Evolutionary conservation across 1,284 basidiomycete species (phyloP).

Genomic region (Tilletia horrida): DNA sequence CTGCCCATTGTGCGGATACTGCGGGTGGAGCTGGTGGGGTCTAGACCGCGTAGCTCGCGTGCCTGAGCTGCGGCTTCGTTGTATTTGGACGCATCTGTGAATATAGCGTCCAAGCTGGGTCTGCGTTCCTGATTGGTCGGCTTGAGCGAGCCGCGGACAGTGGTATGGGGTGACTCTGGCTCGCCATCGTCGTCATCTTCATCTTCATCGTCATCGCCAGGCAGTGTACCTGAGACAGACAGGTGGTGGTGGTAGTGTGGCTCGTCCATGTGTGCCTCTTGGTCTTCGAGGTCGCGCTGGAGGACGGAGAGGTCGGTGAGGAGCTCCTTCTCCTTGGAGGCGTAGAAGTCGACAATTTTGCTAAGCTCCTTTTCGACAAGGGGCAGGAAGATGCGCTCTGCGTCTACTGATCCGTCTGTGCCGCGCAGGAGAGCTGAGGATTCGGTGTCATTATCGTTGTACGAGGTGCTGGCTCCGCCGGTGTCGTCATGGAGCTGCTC

Average conservation of each 20-base stretch:
- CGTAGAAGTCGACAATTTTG: conserved; percentile 81
- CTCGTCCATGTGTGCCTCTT: conserved; percentile 31
- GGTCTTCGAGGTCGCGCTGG: conserved; percentile 38
- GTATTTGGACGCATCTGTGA: conserved; percentile 36
- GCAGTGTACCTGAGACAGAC: not conserved
- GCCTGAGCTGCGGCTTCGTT: conserved; percentile 34
- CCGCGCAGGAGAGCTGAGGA: conserved; percentile 36
- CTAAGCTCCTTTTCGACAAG: conserved; percentile 77
- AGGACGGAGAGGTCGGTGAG: conserved; percentile 33
- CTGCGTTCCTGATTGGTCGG: conserved; percentile 30
- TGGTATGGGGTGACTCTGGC: conserved; percentile 18
- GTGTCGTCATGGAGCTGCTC: conserved; percentile 27
- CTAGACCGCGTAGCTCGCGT: conserved; percentile 34
- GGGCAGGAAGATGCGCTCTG: conserved; percentile 45
- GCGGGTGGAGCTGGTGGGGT: conserved; percentile 1
- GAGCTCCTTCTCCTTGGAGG: conserved; percentile 61
- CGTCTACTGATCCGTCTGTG: conserved; percentile 31
- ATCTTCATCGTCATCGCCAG: conserved; percentile 62
- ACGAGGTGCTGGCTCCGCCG: conserved; percentile 5
- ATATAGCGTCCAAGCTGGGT: conserved; percentile 42
- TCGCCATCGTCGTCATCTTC: conserved; percentile 52
- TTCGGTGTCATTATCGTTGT: conserved; percentile 39
- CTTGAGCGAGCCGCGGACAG: not conserved
- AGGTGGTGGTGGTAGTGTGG: not conserved
- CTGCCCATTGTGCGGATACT: conserved; percentile 1